phyloP scores from a whole-genome alignment of 2,329 filamentous ascomycete genomes.

The Fusarium continuum region DNA sequence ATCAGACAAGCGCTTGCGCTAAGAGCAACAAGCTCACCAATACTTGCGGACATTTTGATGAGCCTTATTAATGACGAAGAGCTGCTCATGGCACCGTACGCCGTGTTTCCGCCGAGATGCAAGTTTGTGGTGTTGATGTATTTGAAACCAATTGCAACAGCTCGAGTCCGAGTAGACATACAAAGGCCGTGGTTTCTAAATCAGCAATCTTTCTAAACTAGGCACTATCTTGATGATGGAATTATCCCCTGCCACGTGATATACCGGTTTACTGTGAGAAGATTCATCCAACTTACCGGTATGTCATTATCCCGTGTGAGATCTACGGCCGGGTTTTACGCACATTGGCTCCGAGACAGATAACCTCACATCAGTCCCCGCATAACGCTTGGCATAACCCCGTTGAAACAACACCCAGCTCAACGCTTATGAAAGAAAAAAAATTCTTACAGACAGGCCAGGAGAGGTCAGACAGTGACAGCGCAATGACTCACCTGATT shows the following conservation, averaged over 20 bases:
- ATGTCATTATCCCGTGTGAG: background rate
- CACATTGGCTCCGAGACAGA: background rate
- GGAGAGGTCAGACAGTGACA: background rate
- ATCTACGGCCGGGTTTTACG: slow-evolving; percentile 15
- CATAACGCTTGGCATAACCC: slow-evolving; percentile 31
- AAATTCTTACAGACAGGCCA: background rate
- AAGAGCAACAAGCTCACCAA: slow-evolving; percentile 17
- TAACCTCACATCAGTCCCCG: slow-evolving; percentile 1
- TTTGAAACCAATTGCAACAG: slow-evolving; percentile 1
- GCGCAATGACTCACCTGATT: slow-evolving; percentile 11
- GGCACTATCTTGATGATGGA: background rate
- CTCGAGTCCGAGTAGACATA: slow-evolving; percentile 30
- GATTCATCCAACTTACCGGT: slow-evolving; percentile 9
- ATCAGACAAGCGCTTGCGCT: slow-evolving; percentile 35
- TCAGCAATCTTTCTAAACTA: background rate
- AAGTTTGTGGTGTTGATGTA: slow-evolving; percentile 4
- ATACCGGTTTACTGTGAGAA: background rate
- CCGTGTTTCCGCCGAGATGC: slow-evolving; percentile 5
- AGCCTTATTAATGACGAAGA: slow-evolving; percentile 15
- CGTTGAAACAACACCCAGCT: background rate
- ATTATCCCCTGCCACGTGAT: slow-evolving; percentile 9
- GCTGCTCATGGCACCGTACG: background rate
- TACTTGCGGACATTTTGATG: slow-evolving; percentile 26
- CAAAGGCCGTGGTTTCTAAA: background rate
- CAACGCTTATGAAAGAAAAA: background rate